Evolutionary conservation across 768 basidiomycete genomes (phyloP).

Genomic region (Sporobolomyces roseus): DNA sequence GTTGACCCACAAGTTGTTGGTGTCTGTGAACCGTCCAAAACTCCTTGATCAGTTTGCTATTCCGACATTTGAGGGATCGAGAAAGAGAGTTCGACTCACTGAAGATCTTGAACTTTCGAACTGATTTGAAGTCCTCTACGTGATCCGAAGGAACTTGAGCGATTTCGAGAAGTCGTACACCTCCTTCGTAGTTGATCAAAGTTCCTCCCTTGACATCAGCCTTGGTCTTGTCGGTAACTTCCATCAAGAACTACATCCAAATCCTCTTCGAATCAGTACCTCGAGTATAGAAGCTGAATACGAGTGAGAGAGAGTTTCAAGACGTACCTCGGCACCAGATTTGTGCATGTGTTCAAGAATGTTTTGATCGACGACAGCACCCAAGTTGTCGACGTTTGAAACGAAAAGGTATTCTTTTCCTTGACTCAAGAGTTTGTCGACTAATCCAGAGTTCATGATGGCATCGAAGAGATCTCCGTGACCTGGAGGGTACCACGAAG

Average conservation of each 20-base stretch:
- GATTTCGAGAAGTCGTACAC: slow-evolving; percentile 82
- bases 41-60: too few species aligned
- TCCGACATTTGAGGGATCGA: too few species aligned
- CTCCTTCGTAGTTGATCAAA: slow-evolving; percentile 59
- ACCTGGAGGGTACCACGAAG: slow-evolving; percentile 92
- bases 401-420: slow-evolving; percentile 98
- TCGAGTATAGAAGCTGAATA: not conserved
- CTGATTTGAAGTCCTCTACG: slow-evolving; percentile 84
- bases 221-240: slow-evolving; percentile 96
- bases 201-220: slow-evolving; percentile 66
- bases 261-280: not conserved
- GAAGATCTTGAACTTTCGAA: slow-evolving; percentile 90
- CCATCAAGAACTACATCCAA: slow-evolving; percentile 34
- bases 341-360: slow-evolving; percentile 76
- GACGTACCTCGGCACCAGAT: slow-evolving; percentile 65
- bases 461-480: slow-evolving; percentile 97
- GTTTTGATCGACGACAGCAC: slow-evolving; percentile 79
- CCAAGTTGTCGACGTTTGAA: slow-evolving; percentile 94
- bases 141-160: slow-evolving; percentile 92
- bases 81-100: too few species aligned
- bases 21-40: slow-evolving; percentile 52
- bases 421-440: slow-evolving; percentile 80
- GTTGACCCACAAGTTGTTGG: slow-evolving; percentile 51
- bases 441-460: slow-evolving; percentile 78
- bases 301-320: not conserved